phyloP scores from a whole-genome alignment of 2,329 filamentous ascomycete species.

The Hypoxylon sp. region DNA sequence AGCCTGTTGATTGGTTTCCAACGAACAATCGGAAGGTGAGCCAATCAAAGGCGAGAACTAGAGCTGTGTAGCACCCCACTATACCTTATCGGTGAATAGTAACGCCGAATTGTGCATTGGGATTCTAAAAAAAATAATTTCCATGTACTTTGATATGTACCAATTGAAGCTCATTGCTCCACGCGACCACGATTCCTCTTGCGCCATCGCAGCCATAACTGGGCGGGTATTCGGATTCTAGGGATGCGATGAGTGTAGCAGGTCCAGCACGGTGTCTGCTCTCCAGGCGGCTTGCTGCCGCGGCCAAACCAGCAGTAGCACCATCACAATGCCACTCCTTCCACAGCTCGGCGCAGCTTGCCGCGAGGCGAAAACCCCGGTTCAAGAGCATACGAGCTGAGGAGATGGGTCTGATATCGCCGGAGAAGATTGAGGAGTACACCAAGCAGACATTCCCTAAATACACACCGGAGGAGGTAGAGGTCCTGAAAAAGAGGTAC shows the following conservation, averaged over 20 bases:
- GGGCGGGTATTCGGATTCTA: slow-evolving; percentile 40
- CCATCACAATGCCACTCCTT: slow-evolving; percentile 59
- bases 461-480: slow-evolving; percentile 78
- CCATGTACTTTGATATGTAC: slow-evolving; percentile 41
- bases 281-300: slow-evolving; percentile 64
- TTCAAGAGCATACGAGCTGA: slow-evolving; percentile 69
- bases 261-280: slow-evolving; percentile 69
- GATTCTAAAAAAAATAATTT: slow-evolving; percentile 52
- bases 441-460: slow-evolving; percentile 68
- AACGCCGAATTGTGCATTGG: slow-evolving; percentile 31
- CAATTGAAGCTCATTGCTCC: slow-evolving; percentile 37
- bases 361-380: slow-evolving; percentile 63
- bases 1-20: neutral
- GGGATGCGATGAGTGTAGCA: slow-evolving; percentile 68
- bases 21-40: neutral
- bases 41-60: slow-evolving; percentile 14
- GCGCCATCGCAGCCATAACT: slow-evolving; percentile 46
- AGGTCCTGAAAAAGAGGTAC: slow-evolving; percentile 76
- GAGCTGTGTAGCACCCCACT: slow-evolving; percentile 1
- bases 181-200: slow-evolving; percentile 19
- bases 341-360: slow-evolving; percentile 66
- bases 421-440: slow-evolving; percentile 62
- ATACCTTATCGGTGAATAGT: slow-evolving; percentile 26
- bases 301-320: slow-evolving; percentile 50
- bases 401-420: slow-evolving; percentile 66